Percentiles rank a stretch among this genome's conserved stretches.
Evolutionary conservation across 305 asterid genomes (phyloP).

Genomic region (Nicotiana rustica): DNA sequence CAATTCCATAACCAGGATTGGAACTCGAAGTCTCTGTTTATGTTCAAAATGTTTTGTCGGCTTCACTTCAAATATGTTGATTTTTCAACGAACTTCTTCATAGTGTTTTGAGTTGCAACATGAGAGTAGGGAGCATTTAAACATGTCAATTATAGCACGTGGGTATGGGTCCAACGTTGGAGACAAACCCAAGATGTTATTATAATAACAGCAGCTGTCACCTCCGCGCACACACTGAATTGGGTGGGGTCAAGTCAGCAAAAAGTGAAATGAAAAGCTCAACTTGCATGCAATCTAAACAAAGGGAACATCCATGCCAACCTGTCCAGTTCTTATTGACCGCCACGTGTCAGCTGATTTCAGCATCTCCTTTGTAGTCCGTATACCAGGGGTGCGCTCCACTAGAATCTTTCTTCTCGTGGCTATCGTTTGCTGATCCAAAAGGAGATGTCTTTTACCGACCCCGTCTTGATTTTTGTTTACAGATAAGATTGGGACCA

Average conservation of each 20-base stretch:
- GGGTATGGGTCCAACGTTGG: slow-evolving; percentile 48
- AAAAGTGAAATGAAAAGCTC: slow-evolving; percentile 43
- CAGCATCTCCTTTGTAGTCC: slow-evolving; percentile 9
- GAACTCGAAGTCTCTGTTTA: too few relatives aligned
- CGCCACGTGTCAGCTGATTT: slow-evolving; percentile 49
- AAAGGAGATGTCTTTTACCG: neutral
- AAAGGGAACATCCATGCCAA: neutral
- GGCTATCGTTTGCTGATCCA: slow-evolving; percentile 50
- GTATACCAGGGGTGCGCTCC: neutral
- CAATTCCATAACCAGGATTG: too few relatives aligned
- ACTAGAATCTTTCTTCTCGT: slow-evolving; percentile 43
- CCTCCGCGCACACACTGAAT: slow-evolving; percentile 30
- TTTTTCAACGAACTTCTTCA: too few relatives aligned
- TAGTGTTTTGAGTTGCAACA: neutral
- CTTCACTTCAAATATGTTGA: too few relatives aligned
- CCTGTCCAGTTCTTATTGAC: slow-evolving; percentile 34
- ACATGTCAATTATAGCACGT: slow-evolving; percentile 42
- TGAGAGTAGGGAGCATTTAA: neutral
- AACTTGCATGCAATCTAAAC: neutral
- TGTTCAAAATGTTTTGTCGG: too few relatives aligned
- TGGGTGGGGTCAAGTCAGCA: slow-evolving; percentile 40
- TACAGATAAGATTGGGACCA: slow-evolving; percentile 54
- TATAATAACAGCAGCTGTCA: slow-evolving; percentile 30
- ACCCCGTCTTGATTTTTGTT: slow-evolving; percentile 42
- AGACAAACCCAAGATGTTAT: slow-evolving; percentile 18